Percentiles rank a stretch among this genome's conserved stretches.
Evolutionary conservation across 306 rosid genomes (phyloP).

Genomic region (Sicyos edulis): DNA sequence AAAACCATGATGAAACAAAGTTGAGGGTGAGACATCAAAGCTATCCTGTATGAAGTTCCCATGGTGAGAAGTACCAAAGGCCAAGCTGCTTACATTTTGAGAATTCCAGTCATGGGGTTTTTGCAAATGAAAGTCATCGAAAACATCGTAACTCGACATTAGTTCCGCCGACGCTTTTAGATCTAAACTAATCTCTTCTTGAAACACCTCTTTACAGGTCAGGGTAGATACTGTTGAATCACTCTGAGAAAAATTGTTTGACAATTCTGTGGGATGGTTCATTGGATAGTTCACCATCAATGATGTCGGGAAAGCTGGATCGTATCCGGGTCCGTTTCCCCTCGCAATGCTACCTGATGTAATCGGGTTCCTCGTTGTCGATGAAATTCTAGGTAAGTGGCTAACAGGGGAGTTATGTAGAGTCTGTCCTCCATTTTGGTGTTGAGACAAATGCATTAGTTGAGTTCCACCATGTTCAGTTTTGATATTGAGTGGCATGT

Average conservation of each 20-base stretch:
- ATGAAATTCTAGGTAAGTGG: slow-evolving; percentile 54
- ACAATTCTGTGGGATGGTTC: slow-evolving; percentile 60
- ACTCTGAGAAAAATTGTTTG: slow-evolving; percentile 57
- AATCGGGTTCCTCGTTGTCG: slow-evolving; percentile 46
- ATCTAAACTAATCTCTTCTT: slow-evolving; percentile 52
- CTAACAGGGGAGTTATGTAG: slow-evolving; percentile 42
- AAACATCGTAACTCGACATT: slow-evolving; percentile 58
- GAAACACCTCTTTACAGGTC: slow-evolving; percentile 46
- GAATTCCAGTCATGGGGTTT: slow-evolving; percentile 75
- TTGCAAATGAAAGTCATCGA: slow-evolving; percentile 59
- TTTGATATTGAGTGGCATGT: slow-evolving; percentile 56
- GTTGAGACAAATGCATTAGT: slow-evolving; percentile 30
- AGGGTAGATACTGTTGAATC: slow-evolving; percentile 30
- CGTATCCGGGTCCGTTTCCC: slow-evolving; percentile 53
- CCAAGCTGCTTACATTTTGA: slow-evolving; percentile 51
- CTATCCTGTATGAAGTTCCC: slow-evolving; percentile 49
- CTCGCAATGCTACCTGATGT: slow-evolving; percentile 45
- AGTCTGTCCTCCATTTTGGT: slow-evolving; percentile 64
- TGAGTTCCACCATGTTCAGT: slow-evolving; percentile 43
- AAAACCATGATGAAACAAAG: slow-evolving; percentile 62
- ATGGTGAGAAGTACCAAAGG: slow-evolving; percentile 54
- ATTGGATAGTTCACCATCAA: slow-evolving; percentile 50
- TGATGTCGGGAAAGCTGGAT: slow-evolving; percentile 41
- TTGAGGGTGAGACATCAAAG: slow-evolving; percentile 53
- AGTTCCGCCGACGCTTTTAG: slow-evolving; percentile 48